A percentile compares a stretch with the other conserved stretches of the same genome.
Conservation (phyloP, 306 rosid genomes). For the Quercus dentata region DNA sequence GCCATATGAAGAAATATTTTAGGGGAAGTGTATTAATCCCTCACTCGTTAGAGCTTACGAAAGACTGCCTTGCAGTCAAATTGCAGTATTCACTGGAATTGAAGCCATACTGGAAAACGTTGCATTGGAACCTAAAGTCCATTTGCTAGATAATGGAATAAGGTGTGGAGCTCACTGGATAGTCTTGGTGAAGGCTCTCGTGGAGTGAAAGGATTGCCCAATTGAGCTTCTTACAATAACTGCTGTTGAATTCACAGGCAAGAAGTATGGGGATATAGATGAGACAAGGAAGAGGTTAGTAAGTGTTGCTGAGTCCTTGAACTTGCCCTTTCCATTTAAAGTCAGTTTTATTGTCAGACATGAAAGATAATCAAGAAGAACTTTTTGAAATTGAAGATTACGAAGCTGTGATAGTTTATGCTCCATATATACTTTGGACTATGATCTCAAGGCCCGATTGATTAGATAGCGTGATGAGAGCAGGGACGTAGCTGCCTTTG, state of each 20-base stretch:
- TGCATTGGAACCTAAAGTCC: constrained; percentile 41
- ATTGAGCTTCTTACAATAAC: constrained; percentile 50
- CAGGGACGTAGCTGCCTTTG: no score
- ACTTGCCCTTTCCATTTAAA: constrained; percentile 54
- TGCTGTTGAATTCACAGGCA: constrained; percentile 38
- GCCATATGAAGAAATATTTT: constrained; percentile 5
- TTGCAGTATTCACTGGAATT: constrained; percentile 42
- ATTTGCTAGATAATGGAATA: constrained; percentile 57
- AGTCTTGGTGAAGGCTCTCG: constrained; percentile 58
- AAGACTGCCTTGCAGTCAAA: constrained; percentile 53
- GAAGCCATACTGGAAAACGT: constrained; percentile 67
- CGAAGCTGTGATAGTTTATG: constrained; percentile 56
- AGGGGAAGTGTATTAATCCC: constrained; percentile 8
- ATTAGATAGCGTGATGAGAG: constrained; percentile 70
- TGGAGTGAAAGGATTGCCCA: constrained; percentile 32
- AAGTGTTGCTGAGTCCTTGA: constrained; percentile 54
- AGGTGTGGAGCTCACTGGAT: constrained; percentile 55
- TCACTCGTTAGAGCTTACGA: constrained; percentile 24
- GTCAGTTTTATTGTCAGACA: constrained; percentile 37
- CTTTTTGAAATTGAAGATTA: constrained; percentile 40
- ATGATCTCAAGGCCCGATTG: constrained; percentile 46
- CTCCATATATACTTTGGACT: constrained; percentile 37
- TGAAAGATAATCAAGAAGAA: constrained; percentile 42
- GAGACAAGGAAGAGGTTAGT: constrained; percentile 49
- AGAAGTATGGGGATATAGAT: constrained; percentile 11